Percentiles rank a stretch among this genome's conserved stretches.
phyloP scores from a whole-genome alignment of 306 rosid species.

The Begonia loranthoides region DNA sequence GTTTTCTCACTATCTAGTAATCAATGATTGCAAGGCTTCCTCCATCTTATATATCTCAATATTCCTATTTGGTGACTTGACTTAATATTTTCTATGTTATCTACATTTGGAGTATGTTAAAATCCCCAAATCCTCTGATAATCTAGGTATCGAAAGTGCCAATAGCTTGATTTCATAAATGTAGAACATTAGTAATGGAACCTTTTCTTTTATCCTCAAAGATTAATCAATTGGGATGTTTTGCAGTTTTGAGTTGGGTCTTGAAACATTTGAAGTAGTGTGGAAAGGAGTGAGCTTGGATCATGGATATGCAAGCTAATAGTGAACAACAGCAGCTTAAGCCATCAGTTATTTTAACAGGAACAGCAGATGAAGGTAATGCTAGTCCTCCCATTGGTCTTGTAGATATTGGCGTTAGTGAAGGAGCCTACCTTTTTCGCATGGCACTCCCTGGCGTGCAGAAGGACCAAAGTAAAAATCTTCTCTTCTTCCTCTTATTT shows the following conservation, averaged over 20 bases:
- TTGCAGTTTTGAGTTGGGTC: constrained; percentile 1
- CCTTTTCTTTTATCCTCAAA: too few species aligned
- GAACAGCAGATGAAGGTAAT: constrained; percentile 36
- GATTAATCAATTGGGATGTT: too few species aligned
- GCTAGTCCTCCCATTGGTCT: constrained; percentile 33
- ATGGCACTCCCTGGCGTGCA: constrained; percentile 42
- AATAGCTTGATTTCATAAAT: too few species aligned
- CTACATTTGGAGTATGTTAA: too few species aligned
- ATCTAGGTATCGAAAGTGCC: too few species aligned
- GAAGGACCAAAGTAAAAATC: constrained; percentile 24
- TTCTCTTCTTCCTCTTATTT: not conserved
- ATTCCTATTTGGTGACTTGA: too few species aligned
- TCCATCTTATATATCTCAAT: too few species aligned
- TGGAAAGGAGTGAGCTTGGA: constrained; percentile 9
- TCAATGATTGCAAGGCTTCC: too few species aligned
- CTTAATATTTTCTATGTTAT: too few species aligned
- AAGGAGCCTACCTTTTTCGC: constrained; percentile 36
- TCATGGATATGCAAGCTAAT: constrained; percentile 18
- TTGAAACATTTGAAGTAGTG: constrained; percentile 1
- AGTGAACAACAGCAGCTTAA: constrained; percentile 17
- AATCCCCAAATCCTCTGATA: too few species aligned
- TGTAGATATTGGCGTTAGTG: constrained; percentile 42
- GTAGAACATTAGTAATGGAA: too few species aligned
- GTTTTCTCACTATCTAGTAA: too few species aligned
- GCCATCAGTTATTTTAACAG: constrained; percentile 26